Evolutionary conservation across 306 rosid species (phyloP).

Genomic region (Urtica urens): DNA sequence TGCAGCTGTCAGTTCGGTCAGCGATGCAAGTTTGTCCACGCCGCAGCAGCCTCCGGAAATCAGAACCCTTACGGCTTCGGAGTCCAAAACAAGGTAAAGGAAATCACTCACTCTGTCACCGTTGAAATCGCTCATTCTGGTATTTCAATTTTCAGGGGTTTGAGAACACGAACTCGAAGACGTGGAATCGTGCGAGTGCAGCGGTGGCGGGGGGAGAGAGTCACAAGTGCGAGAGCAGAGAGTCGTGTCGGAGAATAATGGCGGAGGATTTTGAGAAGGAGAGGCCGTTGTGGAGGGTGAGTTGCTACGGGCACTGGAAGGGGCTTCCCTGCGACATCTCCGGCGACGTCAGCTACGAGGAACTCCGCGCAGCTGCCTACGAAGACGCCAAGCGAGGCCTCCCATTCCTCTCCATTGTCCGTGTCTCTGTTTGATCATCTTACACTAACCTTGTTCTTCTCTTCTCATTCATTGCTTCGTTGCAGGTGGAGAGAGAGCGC

Average conservation of each 20-base stretch:
- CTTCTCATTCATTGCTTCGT: conserved; percentile 7
- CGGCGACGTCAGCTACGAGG: conserved; percentile 88
- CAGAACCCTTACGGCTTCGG: conserved; percentile 82
- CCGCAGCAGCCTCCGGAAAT: conserved; percentile 27
- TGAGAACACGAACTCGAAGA: too few species aligned
- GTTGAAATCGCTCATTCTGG: conserved; percentile 14
- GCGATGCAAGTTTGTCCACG: conserved; percentile 55
- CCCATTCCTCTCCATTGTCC: background rate
- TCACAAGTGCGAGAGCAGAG: conserved; percentile 86
- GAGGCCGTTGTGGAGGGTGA: conserved; percentile 81
- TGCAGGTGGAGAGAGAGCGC: conserved; percentile 88
- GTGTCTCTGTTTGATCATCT: background rate
- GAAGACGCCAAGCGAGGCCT: conserved; percentile 65
- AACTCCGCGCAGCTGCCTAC: conserved; percentile 72
- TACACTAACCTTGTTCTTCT: conserved; percentile 13
- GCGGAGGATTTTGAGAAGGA: conserved; percentile 62
- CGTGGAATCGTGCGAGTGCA: too few species aligned
- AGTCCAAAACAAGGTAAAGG: conserved; percentile 33
- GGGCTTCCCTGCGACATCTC: conserved; percentile 73
- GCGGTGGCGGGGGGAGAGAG: too few species aligned
- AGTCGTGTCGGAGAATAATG: conserved; percentile 58
- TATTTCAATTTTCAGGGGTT: conserved; percentile 32
- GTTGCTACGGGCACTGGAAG: conserved; percentile 72
- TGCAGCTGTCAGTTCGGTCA: conserved; percentile 74
- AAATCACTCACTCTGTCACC: conserved; percentile 26